A percentile compares a stretch with the other conserved stretches of the same genome.
phyloP scores from a whole-genome alignment of 345 rosid genomes.

The Lepidium sativum region DNA sequence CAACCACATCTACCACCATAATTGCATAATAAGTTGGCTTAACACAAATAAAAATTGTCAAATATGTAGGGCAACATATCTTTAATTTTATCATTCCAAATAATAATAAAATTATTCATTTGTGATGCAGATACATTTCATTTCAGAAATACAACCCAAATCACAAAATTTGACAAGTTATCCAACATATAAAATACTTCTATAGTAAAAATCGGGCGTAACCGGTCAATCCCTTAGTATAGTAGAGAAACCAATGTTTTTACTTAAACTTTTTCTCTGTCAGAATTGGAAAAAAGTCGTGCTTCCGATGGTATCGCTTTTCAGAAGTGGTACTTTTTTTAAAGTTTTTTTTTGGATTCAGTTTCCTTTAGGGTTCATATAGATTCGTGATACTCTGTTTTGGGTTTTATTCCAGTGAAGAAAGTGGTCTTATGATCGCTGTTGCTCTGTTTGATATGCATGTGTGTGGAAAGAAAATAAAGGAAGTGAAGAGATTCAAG shows the following conservation, averaged over 20 bases:
- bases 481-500: slow-evolving; percentile 57
- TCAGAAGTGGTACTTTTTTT: slow-evolving; percentile 45
- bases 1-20: no score
- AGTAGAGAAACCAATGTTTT: neutral
- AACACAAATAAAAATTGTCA: no score
- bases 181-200: no score
- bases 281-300: slow-evolving; percentile 34
- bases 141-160: no score
- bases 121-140: no score
- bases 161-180: no score
- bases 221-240: no score
- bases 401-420: slow-evolving; percentile 29
- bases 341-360: neutral
- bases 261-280: neutral
- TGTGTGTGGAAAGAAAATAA: slow-evolving; percentile 37
- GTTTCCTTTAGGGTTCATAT: neutral
- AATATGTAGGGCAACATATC: no score
- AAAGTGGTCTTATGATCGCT: slow-evolving; percentile 50
- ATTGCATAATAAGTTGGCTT: no score
- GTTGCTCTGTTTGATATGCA: slow-evolving; percentile 76
- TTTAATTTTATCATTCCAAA: no score
- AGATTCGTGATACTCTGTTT: slow-evolving; percentile 17
- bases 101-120: no score
- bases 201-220: no score
- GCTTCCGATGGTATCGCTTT: slow-evolving; percentile 83